Base-by-base conservation (phyloP, 257 asterid species). In the Solanum phureja region DNA sequence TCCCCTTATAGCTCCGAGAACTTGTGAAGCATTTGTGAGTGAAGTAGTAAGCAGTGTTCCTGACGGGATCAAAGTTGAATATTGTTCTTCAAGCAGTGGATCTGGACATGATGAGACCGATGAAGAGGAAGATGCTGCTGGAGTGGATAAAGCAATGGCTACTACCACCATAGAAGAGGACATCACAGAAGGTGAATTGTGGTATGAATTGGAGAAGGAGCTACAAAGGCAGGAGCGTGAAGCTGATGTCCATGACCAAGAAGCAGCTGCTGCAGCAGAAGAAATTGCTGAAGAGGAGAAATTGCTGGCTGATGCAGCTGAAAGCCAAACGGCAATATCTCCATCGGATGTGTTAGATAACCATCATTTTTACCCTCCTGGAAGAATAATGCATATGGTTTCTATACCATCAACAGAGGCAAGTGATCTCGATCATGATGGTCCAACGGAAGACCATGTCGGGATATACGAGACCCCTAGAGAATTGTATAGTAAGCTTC, bases 201-300 rank as follows among this genome's bases (percentile, higher is more conserved):
- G 98, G 99, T 94, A 93, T 27, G 98, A 96, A 90, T 89, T 96
- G 88, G 94, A 95, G 91, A 96, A 92, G 89, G 95, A 95, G 87
- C 96, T 96, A 16, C 93, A 93, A 83, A 92, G 94, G 92, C 91
- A 90, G 83, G 95, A 93, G 66, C 89, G 84, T 42, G 94, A 93
- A 35, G 88, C 88, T 4, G 89, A 91, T 56, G 89, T 91, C 37
- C 94, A 92, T 52, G 90, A 89, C 33, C 93, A 90, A 62, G 98
- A 93, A 89, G 98, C 92, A 89, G 98, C 91, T 52, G 95, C 93
- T 4, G 98, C 91, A 75, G 96, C 90, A 1, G 89, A 91, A 92
- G 98, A 96, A 91, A 96, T 96, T 77, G 86, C 91, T 1, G 97
- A 95, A 91, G 98, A 95, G 90, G 97, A 94, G 90, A 93, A 93